These are phyloP conservation scores for Dothidotthia symphoricarpi DNA, from an alignment of 2,329 filamentous ascomycete species.

Conservation along the genomic window DNA sequence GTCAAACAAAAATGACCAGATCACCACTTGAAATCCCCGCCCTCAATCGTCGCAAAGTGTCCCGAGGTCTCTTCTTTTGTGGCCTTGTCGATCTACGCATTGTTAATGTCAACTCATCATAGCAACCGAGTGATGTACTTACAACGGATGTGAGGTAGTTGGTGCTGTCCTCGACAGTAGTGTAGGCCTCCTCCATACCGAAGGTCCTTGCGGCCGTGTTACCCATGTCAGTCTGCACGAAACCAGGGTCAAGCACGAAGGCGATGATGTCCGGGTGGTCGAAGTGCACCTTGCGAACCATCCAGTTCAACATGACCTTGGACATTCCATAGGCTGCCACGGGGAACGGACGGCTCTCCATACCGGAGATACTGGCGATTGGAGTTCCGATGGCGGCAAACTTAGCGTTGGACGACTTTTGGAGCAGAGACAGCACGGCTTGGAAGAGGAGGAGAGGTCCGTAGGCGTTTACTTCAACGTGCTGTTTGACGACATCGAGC, in stretches of 20 bases:
- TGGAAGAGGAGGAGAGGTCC: slow-evolving; percentile 33
- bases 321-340: slow-evolving; percentile 3
- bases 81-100: too few species aligned
- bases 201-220: too few species aligned
- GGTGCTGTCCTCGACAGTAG: too few species aligned
- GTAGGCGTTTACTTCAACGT: slow-evolving; percentile 45
- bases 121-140: too few species aligned
- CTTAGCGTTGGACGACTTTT: slow-evolving; percentile 13
- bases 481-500: slow-evolving; percentile 1
- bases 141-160: too few species aligned
- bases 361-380: slow-evolving; percentile 6
- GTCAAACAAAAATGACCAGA: too few species aligned
- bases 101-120: too few species aligned
- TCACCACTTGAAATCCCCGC: too few species aligned
- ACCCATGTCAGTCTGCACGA: slow-evolving; percentile 17
- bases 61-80: too few species aligned
- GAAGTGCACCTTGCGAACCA: slow-evolving; percentile 9
- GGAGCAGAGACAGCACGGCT: slow-evolving; percentile 41
- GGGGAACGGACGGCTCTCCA: not conserved
- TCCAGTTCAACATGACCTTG: slow-evolving; percentile 17
- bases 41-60: too few species aligned
- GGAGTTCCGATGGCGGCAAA: slow-evolving; percentile 14
- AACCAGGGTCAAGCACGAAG: slow-evolving; percentile 12
- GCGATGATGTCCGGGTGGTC: slow-evolving; percentile 10
- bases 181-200: too few species aligned